Evolutionary conservation across 2,329 filamentous ascomycete genomes (phyloP).

Genomic region (Cordyceps farinosa): DNA sequence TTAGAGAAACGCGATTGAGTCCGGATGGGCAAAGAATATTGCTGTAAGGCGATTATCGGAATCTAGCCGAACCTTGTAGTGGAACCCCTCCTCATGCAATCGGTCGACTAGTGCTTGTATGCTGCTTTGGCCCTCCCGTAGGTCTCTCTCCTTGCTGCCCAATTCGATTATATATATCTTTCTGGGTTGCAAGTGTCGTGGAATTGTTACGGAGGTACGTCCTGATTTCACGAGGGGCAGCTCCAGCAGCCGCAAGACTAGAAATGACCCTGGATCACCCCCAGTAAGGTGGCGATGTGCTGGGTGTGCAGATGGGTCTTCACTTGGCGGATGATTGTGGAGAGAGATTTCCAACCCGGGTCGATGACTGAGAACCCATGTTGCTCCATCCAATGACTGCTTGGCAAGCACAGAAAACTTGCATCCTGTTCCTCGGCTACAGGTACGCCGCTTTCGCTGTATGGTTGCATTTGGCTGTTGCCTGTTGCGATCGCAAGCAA

Average conservation of each 20-base stretch:
- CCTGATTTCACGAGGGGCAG: slow-evolving; percentile 20
- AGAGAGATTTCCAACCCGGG: slow-evolving; percentile 1
- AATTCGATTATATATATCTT: slow-evolving; percentile 25
- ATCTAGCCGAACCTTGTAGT: slow-evolving; percentile 20
- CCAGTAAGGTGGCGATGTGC: slow-evolving; percentile 14
- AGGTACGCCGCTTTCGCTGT: slow-evolving; percentile 11
- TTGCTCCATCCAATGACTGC: slow-evolving; percentile 13
- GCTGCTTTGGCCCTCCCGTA: slow-evolving; percentile 21
- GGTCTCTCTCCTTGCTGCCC: slow-evolving; percentile 18
- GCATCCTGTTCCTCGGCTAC: slow-evolving; percentile 18
- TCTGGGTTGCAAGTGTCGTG: slow-evolving; percentile 20
- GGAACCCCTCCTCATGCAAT: slow-evolving; percentile 21
- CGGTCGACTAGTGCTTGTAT: slow-evolving; percentile 24
- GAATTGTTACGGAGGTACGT: slow-evolving; percentile 20
- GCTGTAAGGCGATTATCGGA: slow-evolving; percentile 20
- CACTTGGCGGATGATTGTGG: slow-evolving; percentile 18
- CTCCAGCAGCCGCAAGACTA: slow-evolving; percentile 17
- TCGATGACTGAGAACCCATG: slow-evolving; percentile 19
- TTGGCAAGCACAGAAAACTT: slow-evolving; percentile 20
- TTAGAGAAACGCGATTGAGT: slow-evolving; percentile 24
- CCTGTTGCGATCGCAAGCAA: slow-evolving; percentile 18
- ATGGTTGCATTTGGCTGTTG: slow-evolving; percentile 15
- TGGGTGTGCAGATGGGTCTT: slow-evolving; percentile 15
- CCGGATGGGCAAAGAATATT: slow-evolving; percentile 25
- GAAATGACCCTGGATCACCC: slow-evolving; percentile 14